Conservation (phyloP, 345 rosid species). For the Eucalyptus marginata region DNA sequence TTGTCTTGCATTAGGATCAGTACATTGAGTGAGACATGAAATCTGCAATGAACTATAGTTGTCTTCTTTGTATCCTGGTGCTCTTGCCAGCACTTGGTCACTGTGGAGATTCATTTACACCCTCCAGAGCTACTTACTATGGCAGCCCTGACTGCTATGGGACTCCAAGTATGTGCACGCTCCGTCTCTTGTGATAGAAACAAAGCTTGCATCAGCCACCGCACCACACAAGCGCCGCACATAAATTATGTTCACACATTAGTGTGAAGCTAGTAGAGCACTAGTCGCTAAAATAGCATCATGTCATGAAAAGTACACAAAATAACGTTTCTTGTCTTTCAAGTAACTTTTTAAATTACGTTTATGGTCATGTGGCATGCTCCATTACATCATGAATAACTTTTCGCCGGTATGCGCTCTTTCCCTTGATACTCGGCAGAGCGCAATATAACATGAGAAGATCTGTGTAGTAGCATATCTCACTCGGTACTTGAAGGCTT, state of each 20-base stretch:
- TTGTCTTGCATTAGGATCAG: not conserved
- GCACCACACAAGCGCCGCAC: not conserved
- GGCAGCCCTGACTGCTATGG: slow-evolving; percentile 81
- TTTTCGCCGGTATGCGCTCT: not conserved
- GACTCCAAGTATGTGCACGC: slow-evolving; percentile 42
- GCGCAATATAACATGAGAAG: not conserved
- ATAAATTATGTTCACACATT: not conserved
- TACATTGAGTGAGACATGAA: slow-evolving; percentile 5
- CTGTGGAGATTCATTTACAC: slow-evolving; percentile 25
- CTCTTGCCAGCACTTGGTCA: slow-evolving; percentile 28
- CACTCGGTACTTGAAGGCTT: not conserved
- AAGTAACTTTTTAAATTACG: not conserved
- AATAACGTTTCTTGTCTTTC: not conserved
- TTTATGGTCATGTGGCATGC: not conserved
- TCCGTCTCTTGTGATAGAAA: not conserved
- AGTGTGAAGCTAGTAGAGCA: not conserved
- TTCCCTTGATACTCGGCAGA: not conserved
- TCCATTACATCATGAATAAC: not conserved
- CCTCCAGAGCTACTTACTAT: slow-evolving; percentile 67
- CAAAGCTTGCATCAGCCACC: not conserved
- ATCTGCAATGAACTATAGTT: not conserved
- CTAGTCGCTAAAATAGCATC: not conserved
- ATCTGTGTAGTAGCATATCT: not conserved
- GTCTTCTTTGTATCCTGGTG: slow-evolving; percentile 5
- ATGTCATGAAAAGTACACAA: not conserved